Evolutionary conservation across 345 rosid genomes (phyloP), one percentile per base, ranked within the genome.

Genomic region (Sisymbrium irio): DNA sequence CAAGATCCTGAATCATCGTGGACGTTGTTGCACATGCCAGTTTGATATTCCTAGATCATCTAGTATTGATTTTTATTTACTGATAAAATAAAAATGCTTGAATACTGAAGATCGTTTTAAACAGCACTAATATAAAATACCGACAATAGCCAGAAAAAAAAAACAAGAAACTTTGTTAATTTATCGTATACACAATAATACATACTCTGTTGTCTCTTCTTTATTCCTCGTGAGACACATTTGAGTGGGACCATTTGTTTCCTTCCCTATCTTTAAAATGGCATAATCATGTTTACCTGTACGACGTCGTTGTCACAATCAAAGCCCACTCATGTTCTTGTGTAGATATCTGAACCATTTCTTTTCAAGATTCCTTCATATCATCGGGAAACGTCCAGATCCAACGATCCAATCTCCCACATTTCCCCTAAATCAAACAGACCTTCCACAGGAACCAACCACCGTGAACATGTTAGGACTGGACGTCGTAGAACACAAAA

Each of bases 401-500:
- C 33, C 53, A 22, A 54, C 8, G 35, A 14, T 4, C 59, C 46
- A 20, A 35, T 25, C 58, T 35, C 44, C 72, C 6, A 39, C 39
- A 25, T 40, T 12, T 4, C 11, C 49, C 9, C 9, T 11, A 39
- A 17, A 49, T 27, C 69, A 62, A 35, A 46, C 67, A 39, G 42
- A 14, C 27, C 4, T 11, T 30, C 19, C 6, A 27, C 15, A 51
- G 37, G 46, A 58, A 33, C 1, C 36, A n/a, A 37, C 37, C 41
- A 54, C 37, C 25, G 41, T 32, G 25, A 57, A 17, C 11, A 70
- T 63, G 75, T 62, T 45, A n/a, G 46, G 9, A 4, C 39, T 88
- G 89, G 83, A 83, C 41, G 82, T 51, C 8, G 82, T 89, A 14
- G 77, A 63, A 56, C 97, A 87, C 78, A 84, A 36, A 75, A 85